Percentiles rank a stretch among this genome's conserved stretches.
These are phyloP conservation scores for Candida vartiovaarae DNA, from an alignment of 805 yeast species.

Conservation along the genomic window DNA sequence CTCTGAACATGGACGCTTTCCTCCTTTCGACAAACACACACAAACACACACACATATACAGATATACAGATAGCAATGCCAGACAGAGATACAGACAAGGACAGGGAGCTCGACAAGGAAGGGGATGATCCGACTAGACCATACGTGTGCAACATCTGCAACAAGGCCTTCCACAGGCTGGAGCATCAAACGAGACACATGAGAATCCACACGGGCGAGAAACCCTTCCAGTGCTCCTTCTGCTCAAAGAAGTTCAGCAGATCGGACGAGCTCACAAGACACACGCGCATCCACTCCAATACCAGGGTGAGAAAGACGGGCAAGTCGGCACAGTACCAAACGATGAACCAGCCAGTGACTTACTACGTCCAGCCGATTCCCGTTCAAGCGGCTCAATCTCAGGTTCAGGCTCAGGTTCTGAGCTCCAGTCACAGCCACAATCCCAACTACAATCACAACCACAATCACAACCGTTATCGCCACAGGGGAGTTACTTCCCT, in stretches of 20 bases:
- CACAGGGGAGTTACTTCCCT: slow-evolving; percentile 1
- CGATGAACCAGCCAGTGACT: slow-evolving; percentile 21
- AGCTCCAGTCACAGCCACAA: not conserved
- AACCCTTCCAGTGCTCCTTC: slow-evolving; percentile 78
- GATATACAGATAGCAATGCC: no score
- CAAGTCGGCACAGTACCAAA: slow-evolving; percentile 20
- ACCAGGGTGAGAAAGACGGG: slow-evolving; percentile 39
- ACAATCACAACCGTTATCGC: not conserved
- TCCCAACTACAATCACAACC: not conserved
- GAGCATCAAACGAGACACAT: slow-evolving; percentile 92
- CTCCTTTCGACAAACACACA: no score
- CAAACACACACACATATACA: no score
- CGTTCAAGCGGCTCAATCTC: slow-evolving; percentile 3
- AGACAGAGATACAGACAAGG: no score
- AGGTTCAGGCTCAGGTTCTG: slow-evolving; percentile 2
- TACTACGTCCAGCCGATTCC: slow-evolving; percentile 20
- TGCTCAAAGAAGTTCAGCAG: slow-evolving; percentile 76
- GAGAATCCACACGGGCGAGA: slow-evolving; percentile 90
- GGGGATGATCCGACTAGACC: slow-evolving; percentile 39
- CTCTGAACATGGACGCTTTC: no score
- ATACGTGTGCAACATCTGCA: slow-evolving; percentile 78
- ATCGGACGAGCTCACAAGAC: slow-evolving; percentile 82
- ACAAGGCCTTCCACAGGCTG: slow-evolving; percentile 77
- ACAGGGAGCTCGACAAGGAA: no score
- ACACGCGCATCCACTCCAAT: slow-evolving; percentile 70